These are phyloP conservation scores for Cunninghamia lanceolata DNA, from an alignment of 75 land plant genomes.

Conservation along the genomic window DNA sequence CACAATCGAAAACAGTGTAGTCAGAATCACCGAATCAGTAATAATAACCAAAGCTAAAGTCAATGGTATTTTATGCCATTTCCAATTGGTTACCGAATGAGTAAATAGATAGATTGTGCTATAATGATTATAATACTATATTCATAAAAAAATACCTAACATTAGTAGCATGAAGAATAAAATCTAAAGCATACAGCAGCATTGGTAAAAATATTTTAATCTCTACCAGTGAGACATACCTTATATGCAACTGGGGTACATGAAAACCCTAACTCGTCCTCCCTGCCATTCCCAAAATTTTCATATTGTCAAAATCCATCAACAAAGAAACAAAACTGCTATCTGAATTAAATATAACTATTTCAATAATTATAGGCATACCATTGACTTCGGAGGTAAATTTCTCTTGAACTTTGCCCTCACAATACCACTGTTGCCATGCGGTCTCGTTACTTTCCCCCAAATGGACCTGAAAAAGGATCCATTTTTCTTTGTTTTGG, in stretches of 20 bases:
- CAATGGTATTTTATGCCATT: neutral
- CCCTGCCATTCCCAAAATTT: slow-evolving; percentile 41
- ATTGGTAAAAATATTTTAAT: neutral
- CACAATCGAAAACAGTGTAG: neutral
- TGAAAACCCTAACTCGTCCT: slow-evolving; percentile 75
- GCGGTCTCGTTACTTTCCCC: slow-evolving; percentile 86
- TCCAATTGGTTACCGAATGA: neutral
- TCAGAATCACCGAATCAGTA: neutral
- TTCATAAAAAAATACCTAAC: neutral
- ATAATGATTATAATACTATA: neutral
- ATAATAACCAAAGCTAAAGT: neutral
- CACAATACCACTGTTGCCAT: slow-evolving; percentile 93
- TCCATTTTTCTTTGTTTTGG: slow-evolving; percentile 66
- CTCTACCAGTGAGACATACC: slow-evolving; percentile 13
- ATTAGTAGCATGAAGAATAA: neutral
- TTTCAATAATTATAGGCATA: slow-evolving; percentile 6
- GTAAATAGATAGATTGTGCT: neutral
- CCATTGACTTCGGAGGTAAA: slow-evolving; percentile 83
- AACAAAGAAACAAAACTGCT: neutral
- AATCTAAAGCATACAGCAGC: neutral
- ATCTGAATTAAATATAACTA: neutral
- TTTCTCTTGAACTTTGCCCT: slow-evolving; percentile 87
- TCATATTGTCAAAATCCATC: neutral
- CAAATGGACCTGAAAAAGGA: slow-evolving; percentile 79
- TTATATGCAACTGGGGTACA: slow-evolving; percentile 93